A percentile compares a stretch with the other conserved stretches of the same genome.
phyloP scores from a whole-genome alignment of 176 grass and related monocot species.

The Ensete ventricosum region DNA sequence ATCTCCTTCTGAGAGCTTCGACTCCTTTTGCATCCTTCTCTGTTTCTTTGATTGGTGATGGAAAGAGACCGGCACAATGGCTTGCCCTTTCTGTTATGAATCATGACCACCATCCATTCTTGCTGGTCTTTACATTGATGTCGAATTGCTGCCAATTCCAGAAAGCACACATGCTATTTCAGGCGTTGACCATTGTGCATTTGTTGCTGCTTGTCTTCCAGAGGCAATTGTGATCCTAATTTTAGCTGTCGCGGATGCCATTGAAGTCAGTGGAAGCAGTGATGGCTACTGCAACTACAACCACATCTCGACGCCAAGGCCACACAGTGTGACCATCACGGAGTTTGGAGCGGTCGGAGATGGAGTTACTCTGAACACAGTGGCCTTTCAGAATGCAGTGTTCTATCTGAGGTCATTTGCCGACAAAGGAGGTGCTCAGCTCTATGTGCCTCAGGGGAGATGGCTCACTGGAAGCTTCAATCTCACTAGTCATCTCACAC shows the following conservation, averaged over 20 bases:
- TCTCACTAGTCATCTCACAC: constrained; percentile 72
- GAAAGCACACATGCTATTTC: neutral
- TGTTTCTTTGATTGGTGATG: neutral
- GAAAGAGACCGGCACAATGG: too few species aligned
- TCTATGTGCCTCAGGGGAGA: constrained; percentile 74
- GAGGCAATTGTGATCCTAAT: neutral
- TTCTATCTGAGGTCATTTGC: constrained; percentile 83
- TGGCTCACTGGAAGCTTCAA: constrained; percentile 99
- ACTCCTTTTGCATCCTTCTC: neutral
- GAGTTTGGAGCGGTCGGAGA: constrained; percentile 92
- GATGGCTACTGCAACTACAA: constrained; percentile 30
- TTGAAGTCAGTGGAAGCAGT: constrained; percentile 6
- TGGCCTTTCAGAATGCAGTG: constrained; percentile 86
- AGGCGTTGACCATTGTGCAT: neutral
- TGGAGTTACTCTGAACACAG: constrained; percentile 61
- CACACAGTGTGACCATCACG: constrained; percentile 87
- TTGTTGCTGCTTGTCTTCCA: neutral
- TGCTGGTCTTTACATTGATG: too few species aligned
- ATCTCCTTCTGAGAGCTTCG: neutral
- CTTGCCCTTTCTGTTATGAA: too few species aligned
- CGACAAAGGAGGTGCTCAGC: constrained; percentile 83
- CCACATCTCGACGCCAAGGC: constrained; percentile 25
- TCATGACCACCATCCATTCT: too few species aligned
- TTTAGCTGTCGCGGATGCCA: neutral
- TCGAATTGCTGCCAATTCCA: neutral